phyloP scores from a whole-genome alignment of 164 flowering plant species.

The Tinospora cordifolia region DNA sequence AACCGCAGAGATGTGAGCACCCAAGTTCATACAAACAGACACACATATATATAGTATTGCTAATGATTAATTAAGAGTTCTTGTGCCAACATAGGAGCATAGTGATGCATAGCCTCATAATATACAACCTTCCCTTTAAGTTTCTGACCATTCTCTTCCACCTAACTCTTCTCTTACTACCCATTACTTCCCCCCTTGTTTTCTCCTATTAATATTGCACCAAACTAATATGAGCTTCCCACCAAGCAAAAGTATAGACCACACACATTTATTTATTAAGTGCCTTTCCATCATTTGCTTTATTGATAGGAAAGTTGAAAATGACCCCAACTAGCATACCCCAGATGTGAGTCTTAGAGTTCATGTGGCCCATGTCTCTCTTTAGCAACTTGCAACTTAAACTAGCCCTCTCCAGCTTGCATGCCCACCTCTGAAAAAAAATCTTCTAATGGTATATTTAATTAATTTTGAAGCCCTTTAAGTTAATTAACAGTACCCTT shows the following conservation, averaged over 20 bases:
- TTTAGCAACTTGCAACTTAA: background rate
- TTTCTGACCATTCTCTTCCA: slow-evolving; percentile 1
- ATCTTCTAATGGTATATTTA: too few species aligned
- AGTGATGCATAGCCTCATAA: background rate
- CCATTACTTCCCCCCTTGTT: background rate
- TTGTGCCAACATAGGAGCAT: background rate
- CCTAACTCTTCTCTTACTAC: background rate
- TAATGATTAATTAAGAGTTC: slow-evolving; percentile 3
- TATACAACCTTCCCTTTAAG: slow-evolving; percentile 4
- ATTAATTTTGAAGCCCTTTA: background rate
- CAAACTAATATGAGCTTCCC: background rate
- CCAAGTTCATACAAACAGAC: background rate
- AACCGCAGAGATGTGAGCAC: background rate
- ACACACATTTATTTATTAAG: background rate
- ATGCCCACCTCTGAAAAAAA: background rate
- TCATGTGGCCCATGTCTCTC: slow-evolving; percentile 2
- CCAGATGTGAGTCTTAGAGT: background rate
- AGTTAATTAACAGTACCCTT: background rate
- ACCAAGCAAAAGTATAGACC: background rate
- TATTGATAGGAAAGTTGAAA: background rate
- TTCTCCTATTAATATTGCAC: background rate
- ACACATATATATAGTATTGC: background rate
- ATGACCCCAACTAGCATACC: background rate
- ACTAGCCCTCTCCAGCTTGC: background rate
- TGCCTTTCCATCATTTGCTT: background rate